phyloP scores from a whole-genome alignment of 495 filamentous ascomycete genomes.

The Elaphomyces granulatus region DNA sequence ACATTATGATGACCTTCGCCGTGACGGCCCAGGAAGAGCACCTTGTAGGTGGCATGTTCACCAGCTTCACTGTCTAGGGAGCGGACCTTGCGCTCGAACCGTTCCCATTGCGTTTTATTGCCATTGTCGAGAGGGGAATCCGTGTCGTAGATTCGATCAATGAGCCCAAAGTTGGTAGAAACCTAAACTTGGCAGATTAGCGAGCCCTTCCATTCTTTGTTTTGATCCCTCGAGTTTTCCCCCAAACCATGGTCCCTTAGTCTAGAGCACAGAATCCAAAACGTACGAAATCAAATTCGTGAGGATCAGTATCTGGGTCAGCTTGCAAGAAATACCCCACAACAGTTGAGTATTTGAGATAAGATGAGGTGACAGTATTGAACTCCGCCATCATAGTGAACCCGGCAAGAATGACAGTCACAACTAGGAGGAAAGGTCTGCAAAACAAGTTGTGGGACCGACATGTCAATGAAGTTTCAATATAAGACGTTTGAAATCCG shows the following conservation, averaged over 20 bases:
- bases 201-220: not conserved
- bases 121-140: constrained; percentile 12
- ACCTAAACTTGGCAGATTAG: constrained; percentile 10
- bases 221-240: not conserved
- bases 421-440: constrained; percentile 1
- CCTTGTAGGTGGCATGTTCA: constrained; percentile 38
- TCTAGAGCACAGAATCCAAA: not conserved
- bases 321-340: constrained; percentile 62
- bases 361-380: not conserved
- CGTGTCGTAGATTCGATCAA: constrained; percentile 36
- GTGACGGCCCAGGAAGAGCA: constrained; percentile 58
- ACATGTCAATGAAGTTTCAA: too few species aligned
- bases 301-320: constrained; percentile 45
- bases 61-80: constrained; percentile 33
- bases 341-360: constrained; percentile 43
- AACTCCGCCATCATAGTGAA: constrained; percentile 3
- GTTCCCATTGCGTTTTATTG: constrained; percentile 48
- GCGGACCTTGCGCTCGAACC: constrained; percentile 40
- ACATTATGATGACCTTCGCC: constrained; percentile 61
- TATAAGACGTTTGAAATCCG: too few species aligned
- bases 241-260: not conserved
- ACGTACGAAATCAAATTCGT: constrained; percentile 54
- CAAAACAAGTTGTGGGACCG: too few species aligned
- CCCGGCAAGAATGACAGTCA: not conserved
- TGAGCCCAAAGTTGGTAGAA: constrained; percentile 50